These are phyloP conservation scores for Salix brachista DNA, from an alignment of 345 rosid species.

Conservation along the genomic window DNA sequence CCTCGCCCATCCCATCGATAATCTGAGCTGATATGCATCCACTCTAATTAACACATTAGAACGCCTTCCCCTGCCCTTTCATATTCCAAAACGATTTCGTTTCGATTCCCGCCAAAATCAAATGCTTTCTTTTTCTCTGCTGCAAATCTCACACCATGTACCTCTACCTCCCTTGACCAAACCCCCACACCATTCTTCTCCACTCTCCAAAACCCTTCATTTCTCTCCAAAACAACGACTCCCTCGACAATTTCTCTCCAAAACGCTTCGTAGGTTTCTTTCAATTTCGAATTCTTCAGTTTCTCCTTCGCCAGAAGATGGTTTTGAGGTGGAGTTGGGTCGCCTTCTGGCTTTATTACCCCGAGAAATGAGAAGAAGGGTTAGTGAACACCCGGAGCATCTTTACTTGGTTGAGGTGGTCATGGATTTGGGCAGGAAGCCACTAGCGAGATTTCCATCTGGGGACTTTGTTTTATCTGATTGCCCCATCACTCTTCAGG, in stretches of 20 bases:
- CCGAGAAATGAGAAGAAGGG: slow-evolving; percentile 50
- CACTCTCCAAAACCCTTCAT: slow-evolving; percentile 8
- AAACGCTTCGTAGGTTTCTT: slow-evolving; percentile 15
- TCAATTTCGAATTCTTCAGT: slow-evolving; percentile 18
- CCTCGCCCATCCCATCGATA: no score
- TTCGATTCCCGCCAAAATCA: slow-evolving; percentile 23
- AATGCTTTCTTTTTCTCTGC: slow-evolving; percentile 30
- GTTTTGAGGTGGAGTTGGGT: slow-evolving; percentile 52
- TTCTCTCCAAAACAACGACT: slow-evolving; percentile 14
- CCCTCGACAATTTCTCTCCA: neutral
- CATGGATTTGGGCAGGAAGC: slow-evolving; percentile 84
- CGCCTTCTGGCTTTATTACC: slow-evolving; percentile 69
- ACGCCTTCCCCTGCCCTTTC: no score
- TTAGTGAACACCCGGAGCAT: slow-evolving; percentile 57
- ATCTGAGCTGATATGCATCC: no score
- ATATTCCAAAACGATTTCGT: no score
- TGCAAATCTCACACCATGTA: slow-evolving; percentile 6
- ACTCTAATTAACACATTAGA: no score
- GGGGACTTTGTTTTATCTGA: slow-evolving; percentile 81
- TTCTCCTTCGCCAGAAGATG: slow-evolving; percentile 33
- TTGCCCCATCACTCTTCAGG: slow-evolving; percentile 48
- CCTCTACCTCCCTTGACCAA: slow-evolving; percentile 18
- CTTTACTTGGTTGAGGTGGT: slow-evolving; percentile 70
- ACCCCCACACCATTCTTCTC: neutral
- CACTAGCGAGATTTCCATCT: slow-evolving; percentile 79